Evolutionary conservation across 306 rosid species (phyloP), one percentile per base, ranked within the genome.

Genomic region (Cucurbita maxima): DNA sequence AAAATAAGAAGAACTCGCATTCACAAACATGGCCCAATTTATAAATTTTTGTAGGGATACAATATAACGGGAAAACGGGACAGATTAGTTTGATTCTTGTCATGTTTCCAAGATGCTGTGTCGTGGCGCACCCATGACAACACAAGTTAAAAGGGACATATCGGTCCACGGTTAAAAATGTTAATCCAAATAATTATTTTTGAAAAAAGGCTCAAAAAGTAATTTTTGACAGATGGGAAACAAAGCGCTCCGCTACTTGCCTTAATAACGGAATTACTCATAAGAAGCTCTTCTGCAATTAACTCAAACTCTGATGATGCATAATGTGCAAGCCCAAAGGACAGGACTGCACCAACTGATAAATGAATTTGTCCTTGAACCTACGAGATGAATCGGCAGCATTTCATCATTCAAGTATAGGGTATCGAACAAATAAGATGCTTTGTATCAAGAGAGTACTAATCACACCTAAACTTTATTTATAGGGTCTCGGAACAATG

Each of bases 261-360:
- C 96, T 91, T 89, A 83, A 94, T 73, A 71, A 79, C 81, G 76
- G 97, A 90, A 82, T 94, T 94, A 75, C 98, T 90, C 98, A 94
- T 94, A 79, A 94, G 79, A 86, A 94, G 98, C 88, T 94, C 98
- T 82, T 94, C 98, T 51, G 98, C 98, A 97, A 90, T 90, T 76
- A 94, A 78, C 87, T 94, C 98, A 79, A 94, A 91, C 82, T 84
- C 98, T 55, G 98, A 94, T 67, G 97, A 82, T 50, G 94, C 81
- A 77, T 74, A 86, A 84, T 94, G 98, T 57, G 92, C 96, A 76
- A 94, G 96, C 73, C 98, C 98, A 84, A 94, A 89, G 86, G 89
- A 87, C 82, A 94, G 84, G 79, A 78, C 87, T 20, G 95, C 86
- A 30, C 91, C 88, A 83, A 10, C 80, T 54, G 88, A 82, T 81